Evolutionary conservation across 176 grass and related monocot species (phyloP).

Genomic region (Oropetium thomaeum): DNA sequence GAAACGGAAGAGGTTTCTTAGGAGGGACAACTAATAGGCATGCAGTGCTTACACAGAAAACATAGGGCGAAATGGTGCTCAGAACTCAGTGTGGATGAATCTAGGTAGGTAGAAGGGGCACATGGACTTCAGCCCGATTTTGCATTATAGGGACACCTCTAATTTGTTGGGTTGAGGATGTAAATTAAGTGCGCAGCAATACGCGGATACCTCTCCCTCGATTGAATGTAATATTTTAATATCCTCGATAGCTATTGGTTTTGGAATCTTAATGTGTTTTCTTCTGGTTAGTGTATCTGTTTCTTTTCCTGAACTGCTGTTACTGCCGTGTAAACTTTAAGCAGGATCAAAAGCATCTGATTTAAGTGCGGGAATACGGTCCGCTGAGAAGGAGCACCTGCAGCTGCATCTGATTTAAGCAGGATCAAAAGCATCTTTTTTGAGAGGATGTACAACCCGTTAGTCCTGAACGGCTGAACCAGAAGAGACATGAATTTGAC

Average conservation of each 20-base stretch:
- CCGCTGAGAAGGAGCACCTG: no score
- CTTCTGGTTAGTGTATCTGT: background rate
- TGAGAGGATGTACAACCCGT: no score
- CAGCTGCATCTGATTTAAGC: no score
- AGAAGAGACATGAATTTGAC: no score
- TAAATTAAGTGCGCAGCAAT: constrained; percentile 22
- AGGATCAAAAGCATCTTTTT: no score
- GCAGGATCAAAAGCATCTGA: no score
- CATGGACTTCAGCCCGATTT: constrained; percentile 25
- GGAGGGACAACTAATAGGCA: constrained; percentile 32
- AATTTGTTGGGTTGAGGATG: constrained; percentile 39
- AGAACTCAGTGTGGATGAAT: background rate
- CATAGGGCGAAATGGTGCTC: constrained; percentile 34
- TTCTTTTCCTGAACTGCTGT: background rate
- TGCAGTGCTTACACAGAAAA: constrained; percentile 41
- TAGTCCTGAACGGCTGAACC: no score
- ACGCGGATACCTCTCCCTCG: constrained; percentile 32
- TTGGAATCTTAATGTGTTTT: background rate
- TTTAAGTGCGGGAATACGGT: no score
- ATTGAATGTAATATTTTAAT: background rate
- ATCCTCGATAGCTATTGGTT: background rate
- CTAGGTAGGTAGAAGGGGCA: constrained; percentile 23
- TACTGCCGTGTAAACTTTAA: no score
- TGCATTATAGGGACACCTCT: constrained; percentile 6
- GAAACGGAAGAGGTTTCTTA: constrained; percentile 50